phyloP scores from a whole-genome alignment of 2,329 filamentous ascomycete genomes.

The Sphaceloma murrayae region DNA sequence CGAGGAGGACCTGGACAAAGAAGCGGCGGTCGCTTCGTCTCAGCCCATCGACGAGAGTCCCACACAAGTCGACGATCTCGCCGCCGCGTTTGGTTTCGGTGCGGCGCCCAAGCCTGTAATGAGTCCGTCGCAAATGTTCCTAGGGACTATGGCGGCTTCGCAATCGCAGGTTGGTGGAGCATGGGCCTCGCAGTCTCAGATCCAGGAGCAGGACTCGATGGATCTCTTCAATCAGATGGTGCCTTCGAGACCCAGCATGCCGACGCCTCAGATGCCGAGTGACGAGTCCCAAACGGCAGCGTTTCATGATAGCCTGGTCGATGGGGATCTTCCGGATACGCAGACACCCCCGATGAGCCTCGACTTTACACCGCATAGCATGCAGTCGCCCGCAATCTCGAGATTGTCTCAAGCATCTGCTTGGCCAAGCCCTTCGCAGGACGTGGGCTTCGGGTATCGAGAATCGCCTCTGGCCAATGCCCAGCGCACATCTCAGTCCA shows the following conservation, averaged over 20 bases:
- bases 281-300: conserved; percentile 31
- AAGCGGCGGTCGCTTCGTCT: neutral
- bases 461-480: conserved; percentile 25
- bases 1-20: neutral
- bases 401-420: conserved; percentile 52
- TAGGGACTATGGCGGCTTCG: conserved; percentile 65
- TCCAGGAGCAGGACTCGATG: conserved; percentile 39
- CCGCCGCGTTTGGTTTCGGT: conserved; percentile 34
- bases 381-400: conserved; percentile 29
- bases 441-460: conserved; percentile 58
- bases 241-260: conserved; percentile 14
- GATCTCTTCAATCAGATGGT: conserved; percentile 27
- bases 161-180: conserved; percentile 33
- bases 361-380: conserved; percentile 1
- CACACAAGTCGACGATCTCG: conserved; percentile 18
- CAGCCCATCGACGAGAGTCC: conserved; percentile 21
- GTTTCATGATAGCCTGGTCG: conserved; percentile 22
- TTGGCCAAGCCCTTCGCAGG: conserved; percentile 68
- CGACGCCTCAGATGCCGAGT: conserved; percentile 26
- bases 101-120: conserved; percentile 37
- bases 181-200: conserved; percentile 29
- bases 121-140: conserved; percentile 82
- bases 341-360: conserved; percentile 21
- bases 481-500: conserved; percentile 55
- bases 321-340: conserved; percentile 19